Base-by-base conservation (phyloP, 2,329 filamentous ascomycete genomes). In the Ceratocystiopsis sp. region DNA sequence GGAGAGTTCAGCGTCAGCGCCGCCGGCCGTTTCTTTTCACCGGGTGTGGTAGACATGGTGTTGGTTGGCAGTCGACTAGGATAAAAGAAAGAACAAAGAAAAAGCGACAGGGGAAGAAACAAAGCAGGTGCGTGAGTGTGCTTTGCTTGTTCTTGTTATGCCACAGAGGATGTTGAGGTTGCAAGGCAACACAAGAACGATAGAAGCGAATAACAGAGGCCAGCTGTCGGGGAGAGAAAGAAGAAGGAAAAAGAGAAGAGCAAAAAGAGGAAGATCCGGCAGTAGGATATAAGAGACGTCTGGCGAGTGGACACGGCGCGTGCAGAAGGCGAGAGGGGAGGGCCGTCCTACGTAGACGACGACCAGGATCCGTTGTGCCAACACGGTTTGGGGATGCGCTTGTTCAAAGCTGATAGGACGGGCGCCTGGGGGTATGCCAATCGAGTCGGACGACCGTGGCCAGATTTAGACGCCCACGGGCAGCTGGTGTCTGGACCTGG, bases 21-120 rank as follows among this genome's bases (percentile, higher is more conserved):
- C 58, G 62, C 55, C 51, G 73, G 72, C 56, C 71, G 66, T 65
- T 60, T 73, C 60, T 63, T 74, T 48, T 74, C 70, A 52, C 73
- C 68, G 50, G 48, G 44, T 29, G 25, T 29, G 37, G 48, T 29
- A 38, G 48, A 47, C 55, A 57, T 58, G 55, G 49, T 41, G 57
- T 54, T 10, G 15, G 37, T 25, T 35, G 25, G 17, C 29, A 21
- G 34, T 32, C 34, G 38, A 45, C 37, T 42, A 35, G 42, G 42
- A 43, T 13, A 18, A 33, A 33, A 37, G 32, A 38, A 12, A 45
- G 37, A 38, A 35, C 19, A 35, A 43, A 35, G 39, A 37, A 40
- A 18, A 45, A 40, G 15, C 38, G 42, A 38, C 55, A 42, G 17
- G 34, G 38, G 44, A 33, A 41, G 37, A 46, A 29, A 42, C 32